phyloP scores from a whole-genome alignment of 2,329 filamentous ascomycete species.

The Pseudogymnoascus sp. region DNA sequence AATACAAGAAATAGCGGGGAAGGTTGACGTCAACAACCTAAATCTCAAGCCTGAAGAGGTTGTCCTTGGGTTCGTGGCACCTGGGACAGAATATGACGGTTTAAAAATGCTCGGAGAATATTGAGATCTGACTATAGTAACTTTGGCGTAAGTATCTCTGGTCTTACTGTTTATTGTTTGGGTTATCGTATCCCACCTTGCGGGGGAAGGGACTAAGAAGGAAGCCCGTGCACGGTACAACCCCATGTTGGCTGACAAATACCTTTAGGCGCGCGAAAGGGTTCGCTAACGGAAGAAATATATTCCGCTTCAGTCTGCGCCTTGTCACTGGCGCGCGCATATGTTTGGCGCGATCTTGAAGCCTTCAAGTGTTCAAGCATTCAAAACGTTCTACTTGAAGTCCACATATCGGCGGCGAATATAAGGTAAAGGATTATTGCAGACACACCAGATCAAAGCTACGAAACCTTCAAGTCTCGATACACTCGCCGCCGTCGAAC shows the following conservation, averaged over 20 bases:
- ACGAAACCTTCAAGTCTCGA: not conserved
- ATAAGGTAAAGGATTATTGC: not conserved
- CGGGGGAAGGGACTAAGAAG: not conserved
- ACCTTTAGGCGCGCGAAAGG: not conserved
- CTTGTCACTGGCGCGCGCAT: constrained; percentile 4
- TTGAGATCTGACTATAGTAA: not conserved
- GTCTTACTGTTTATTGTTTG: constrained; percentile 7
- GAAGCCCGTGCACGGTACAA: not conserved
- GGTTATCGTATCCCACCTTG: constrained; percentile 5
- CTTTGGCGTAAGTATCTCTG: not conserved
- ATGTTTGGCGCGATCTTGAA: not conserved
- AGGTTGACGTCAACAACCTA: constrained; percentile 11
- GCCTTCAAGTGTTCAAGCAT: not conserved
- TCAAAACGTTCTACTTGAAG: not conserved
- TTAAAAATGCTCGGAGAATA: not conserved
- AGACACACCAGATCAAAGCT: not conserved
- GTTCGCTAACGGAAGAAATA: not conserved
- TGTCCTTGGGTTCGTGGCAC: constrained; percentile 12
- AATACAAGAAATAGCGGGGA: constrained; percentile 7
- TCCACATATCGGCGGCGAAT: not conserved
- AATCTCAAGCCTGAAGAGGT: constrained; percentile 9
- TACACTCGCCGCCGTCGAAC: not conserved
- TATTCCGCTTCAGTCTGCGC: not conserved
- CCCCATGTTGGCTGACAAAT: not conserved
- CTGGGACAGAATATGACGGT: not conserved